These are phyloP conservation scores for Sistotremastrum suecicum DNA, from an alignment of 768 basidiomycete genomes.

Conservation along the genomic window DNA sequence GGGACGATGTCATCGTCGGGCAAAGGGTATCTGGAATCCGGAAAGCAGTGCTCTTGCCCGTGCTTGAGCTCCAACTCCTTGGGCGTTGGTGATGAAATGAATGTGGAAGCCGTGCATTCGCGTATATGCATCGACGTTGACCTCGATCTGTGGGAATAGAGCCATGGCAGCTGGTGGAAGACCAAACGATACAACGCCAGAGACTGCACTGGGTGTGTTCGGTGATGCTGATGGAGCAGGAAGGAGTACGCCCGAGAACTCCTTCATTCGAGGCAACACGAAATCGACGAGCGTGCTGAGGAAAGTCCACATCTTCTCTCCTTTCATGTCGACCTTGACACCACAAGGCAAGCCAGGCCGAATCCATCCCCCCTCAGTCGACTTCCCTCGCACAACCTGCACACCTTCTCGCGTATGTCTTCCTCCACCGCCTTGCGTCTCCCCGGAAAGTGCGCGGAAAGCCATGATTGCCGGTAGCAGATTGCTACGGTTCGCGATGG, in stretches of 20 bases:
- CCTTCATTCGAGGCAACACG: conserved; percentile 85
- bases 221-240: conserved; percentile 60
- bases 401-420: conserved; percentile 59
- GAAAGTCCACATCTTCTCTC: conserved; percentile 92
- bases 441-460: conserved; percentile 75
- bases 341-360: conserved; percentile 71
- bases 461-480: conserved; percentile 82
- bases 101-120: conserved; percentile 83
- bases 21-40: conserved; percentile 87
- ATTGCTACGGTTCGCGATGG: conserved; percentile 50
- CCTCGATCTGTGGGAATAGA: conserved; percentile 92
- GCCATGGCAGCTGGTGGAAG: conserved; percentile 73
- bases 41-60: conserved; percentile 75
- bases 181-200: conserved; percentile 85
- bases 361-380: conserved; percentile 71
- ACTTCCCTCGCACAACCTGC: conserved; percentile 54
- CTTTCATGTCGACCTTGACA: conserved; percentile 81
- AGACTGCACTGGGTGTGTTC: conserved; percentile 61
- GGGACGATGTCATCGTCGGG: conserved; percentile 18
- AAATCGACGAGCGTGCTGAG: conserved; percentile 80
- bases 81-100: conserved; percentile 81
- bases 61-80: conserved; percentile 83
- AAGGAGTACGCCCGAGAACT: conserved; percentile 73
- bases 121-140: conserved; percentile 85
- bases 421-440: conserved; percentile 62